Base-by-base conservation (phyloP, 495 filamentous ascomycete species). In the Penicillium subrubescens region DNA sequence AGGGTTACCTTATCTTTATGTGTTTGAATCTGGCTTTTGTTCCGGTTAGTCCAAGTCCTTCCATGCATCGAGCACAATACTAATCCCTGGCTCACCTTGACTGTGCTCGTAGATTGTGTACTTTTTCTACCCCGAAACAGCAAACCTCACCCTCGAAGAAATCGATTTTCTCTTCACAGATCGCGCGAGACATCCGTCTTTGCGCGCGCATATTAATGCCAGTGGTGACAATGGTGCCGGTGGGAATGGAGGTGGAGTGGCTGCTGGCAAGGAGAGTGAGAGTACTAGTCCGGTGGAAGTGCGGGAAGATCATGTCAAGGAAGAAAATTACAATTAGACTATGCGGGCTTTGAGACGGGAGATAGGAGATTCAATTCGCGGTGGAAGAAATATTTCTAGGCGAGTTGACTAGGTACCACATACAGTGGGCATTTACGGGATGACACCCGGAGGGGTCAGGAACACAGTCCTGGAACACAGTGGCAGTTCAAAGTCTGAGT, bases 1-100 rank as follows among this genome's bases (percentile, higher is more conserved):
- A 46, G 43, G 43, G 43, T 1, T 46, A 46, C 11, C 43, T 46
- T 19, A 46, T 46, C 11, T 46, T 46, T 21, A 46, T 46, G 43
- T 81, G 79, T 57, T 78, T 88, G 65, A 88, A 88, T 66, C 67
- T 79, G 25, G 51, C 62, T 17, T 84, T 83, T 70, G 66, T 82
- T 3, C 78, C 79, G 52, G 72, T 77, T 56, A 62, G n/a, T 66
- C 46, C 23, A 1, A 62, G 21, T 21, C 3, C 53, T 55, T 37
- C 46, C 17, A 19, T n/a, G 15, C 29, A 14, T 37, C 17, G 8
- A 46, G 5, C 43, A 23, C 43, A 21, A 46, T 19, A 46, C 19
- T 46, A 46, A 46, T n/a, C 5, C 15, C n/a, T n/a, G n/a, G n/a
- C n/a, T n/a, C 3, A 3, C 12, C 12, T n/a, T 19, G 7, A 2